A percentile compares a stretch with the other conserved stretches of the same genome.
phyloP scores from a whole-genome alignment of 441 rosid species.

The Euphorbia celastroides region DNA sequence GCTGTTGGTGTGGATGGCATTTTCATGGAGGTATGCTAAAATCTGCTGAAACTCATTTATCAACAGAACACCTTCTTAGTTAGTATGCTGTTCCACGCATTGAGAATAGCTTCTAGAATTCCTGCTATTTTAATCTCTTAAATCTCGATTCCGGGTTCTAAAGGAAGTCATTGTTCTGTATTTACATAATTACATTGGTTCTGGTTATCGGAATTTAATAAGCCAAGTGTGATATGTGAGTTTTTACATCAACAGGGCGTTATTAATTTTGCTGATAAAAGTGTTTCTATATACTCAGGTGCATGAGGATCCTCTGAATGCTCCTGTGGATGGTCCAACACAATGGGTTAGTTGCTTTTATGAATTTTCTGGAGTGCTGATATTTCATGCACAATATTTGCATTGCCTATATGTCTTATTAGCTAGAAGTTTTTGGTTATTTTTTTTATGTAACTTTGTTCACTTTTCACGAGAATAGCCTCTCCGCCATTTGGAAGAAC shows the following conservation, averaged over 20 bases:
- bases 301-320: constrained; percentile 87
- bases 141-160: neutral
- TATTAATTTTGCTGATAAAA: constrained; percentile 4
- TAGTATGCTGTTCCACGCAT: neutral
- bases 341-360: constrained; percentile 75
- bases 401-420: neutral
- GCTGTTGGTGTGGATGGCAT: constrained; percentile 96
- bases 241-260: neutral
- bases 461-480: constrained; percentile 47
- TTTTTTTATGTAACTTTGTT: constrained; percentile 6
- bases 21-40: constrained; percentile 86
- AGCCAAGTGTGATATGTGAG: neutral
- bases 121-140: neutral
- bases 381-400: neutral
- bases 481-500: constrained; percentile 76
- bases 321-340: constrained; percentile 97
- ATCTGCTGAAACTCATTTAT: constrained; percentile 7
- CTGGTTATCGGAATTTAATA: neutral
- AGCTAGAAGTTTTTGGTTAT: neutral
- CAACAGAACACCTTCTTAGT: neutral
- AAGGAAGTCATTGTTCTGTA: neutral
- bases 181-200: neutral
- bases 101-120: neutral
- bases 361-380: neutral
- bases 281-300: constrained; percentile 46